phyloP scores from a whole-genome alignment of 768 basidiomycete genomes.

The Macrolepiota fuliginosa region DNA sequence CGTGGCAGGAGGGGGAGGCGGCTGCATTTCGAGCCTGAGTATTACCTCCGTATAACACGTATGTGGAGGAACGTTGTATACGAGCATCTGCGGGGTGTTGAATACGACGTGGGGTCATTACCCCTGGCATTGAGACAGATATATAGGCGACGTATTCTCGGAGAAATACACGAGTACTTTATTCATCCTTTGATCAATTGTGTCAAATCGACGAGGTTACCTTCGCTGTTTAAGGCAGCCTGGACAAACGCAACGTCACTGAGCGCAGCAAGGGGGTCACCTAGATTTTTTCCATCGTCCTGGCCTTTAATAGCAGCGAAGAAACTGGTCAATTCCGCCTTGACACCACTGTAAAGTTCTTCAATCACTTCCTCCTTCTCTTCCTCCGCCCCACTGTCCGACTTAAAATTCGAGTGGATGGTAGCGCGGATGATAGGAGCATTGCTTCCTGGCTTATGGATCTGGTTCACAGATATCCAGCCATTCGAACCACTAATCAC shows the following conservation, averaged over 20 bases:
- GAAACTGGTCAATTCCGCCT: conserved; percentile 57
- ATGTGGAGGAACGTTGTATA: background rate
- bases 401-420: conserved; percentile 35
- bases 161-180: background rate
- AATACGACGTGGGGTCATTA: background rate
- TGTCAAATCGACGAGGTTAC: conserved; percentile 55
- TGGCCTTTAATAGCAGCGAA: conserved; percentile 50
- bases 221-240: conserved; percentile 68
- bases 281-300: conserved; percentile 45
- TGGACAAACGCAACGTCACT: conserved; percentile 79
- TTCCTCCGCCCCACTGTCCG: conserved; percentile 32
- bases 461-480: conserved; percentile 48
- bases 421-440: conserved; percentile 31
- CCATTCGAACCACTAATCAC: conserved; percentile 64
- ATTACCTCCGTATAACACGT: background rate
- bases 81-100: background rate
- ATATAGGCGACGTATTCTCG: background rate
- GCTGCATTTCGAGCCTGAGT: background rate
- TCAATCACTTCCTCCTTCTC: conserved; percentile 52
- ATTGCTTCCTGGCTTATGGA: conserved; percentile 20
- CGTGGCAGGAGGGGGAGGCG: background rate
- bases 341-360: conserved; percentile 47
- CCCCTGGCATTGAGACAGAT: background rate
- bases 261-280: conserved; percentile 62
- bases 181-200: conserved; percentile 25